A percentile compares a stretch with the other conserved stretches of the same genome.
phyloP scores from a whole-genome alignment of 768 basidiomycete species.

The Suillus variegatus region DNA sequence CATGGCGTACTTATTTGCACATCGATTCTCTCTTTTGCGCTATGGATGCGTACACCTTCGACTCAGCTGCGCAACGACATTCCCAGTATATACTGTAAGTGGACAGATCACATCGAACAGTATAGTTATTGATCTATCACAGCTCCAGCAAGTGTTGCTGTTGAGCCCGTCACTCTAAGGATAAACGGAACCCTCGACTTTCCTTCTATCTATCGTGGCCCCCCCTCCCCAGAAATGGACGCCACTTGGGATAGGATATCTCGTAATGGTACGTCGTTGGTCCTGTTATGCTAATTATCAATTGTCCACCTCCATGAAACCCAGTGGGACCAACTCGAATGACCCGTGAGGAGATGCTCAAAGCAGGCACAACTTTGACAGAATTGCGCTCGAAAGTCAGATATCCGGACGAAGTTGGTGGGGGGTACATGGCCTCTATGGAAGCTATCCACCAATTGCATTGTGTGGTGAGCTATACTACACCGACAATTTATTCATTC shows the following conservation, averaged over 20 bases:
- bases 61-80: neutral
- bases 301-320: neutral
- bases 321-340: neutral
- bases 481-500: neutral
- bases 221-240: conserved; percentile 1
- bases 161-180: conserved; percentile 11
- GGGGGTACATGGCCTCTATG: conserved; percentile 13
- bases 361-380: conserved; percentile 4
- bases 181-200: conserved; percentile 10
- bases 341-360: conserved; percentile 8
- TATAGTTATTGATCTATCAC: neutral
- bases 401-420: conserved; percentile 12
- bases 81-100: conserved; percentile 5
- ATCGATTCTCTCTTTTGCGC: conserved; percentile 5
- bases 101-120: neutral
- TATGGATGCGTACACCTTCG: conserved; percentile 11
- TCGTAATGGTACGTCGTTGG: too few relatives aligned
- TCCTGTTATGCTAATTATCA: too few relatives aligned
- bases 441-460: conserved; percentile 13
- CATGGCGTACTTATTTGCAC: conserved; percentile 5
- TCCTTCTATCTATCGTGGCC: conserved; percentile 13
- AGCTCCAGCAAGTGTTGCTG: conserved; percentile 15
- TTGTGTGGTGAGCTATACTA: conserved; percentile 9
- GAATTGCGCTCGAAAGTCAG: conserved; percentile 9
- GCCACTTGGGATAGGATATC: too few relatives aligned